phyloP scores from a whole-genome alignment of 139 green algal genomes.

The Tetratostichococcus sp. region DNA sequence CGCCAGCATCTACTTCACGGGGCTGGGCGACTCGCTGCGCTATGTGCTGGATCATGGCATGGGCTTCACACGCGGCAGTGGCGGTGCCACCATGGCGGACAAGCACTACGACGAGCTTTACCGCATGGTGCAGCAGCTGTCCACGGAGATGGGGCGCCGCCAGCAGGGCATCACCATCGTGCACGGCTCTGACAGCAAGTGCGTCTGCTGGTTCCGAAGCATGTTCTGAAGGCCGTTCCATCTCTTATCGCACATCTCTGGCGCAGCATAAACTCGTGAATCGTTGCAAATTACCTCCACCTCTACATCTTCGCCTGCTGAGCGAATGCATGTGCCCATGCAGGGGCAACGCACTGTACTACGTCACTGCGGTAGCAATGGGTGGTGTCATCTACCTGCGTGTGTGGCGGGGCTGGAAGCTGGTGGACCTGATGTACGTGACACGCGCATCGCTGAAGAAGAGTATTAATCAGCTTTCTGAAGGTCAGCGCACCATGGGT shows the following conservation, averaged over 20 bases:
- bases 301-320: no score
- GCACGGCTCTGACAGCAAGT: not conserved
- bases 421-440: conserved; percentile 30
- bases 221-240: no score
- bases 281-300: no score
- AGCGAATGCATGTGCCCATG: not conserved
- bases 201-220: not conserved
- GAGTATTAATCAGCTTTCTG: conserved; percentile 8
- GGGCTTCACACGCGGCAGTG: not conserved
- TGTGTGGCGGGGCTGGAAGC: conserved; percentile 23
- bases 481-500: not conserved
- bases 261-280: no score
- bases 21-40: not conserved
- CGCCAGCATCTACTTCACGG: not conserved
- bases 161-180: conserved; percentile 1
- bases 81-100: not conserved
- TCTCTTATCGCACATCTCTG: no score
- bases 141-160: not conserved
- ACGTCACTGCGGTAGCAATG: not conserved
- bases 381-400: conserved; percentile 18
- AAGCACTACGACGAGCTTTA: not conserved
- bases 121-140: not conserved
- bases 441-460: conserved; percentile 20
- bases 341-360: not conserved
- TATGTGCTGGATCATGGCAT: not conserved